Conservation (phyloP, 2,329 filamentous ascomycete species). For the Colletotrichum sansevieriae region DNA sequence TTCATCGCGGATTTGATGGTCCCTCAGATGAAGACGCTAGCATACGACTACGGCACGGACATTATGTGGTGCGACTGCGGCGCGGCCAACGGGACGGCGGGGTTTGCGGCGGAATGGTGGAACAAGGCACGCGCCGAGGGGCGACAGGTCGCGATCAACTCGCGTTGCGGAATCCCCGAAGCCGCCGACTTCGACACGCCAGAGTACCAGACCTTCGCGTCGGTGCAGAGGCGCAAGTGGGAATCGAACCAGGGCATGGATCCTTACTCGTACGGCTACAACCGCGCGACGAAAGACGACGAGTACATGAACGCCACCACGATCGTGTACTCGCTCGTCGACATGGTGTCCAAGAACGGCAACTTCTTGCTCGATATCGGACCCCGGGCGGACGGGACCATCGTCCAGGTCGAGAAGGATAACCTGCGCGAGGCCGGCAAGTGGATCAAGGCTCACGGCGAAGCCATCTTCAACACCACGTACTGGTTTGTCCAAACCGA, state of each 20-base stretch:
- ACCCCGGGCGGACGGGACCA: constrained; percentile 66
- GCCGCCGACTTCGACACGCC: constrained; percentile 70
- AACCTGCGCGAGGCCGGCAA: constrained; percentile 63
- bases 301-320: constrained; percentile 66
- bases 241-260: constrained; percentile 72
- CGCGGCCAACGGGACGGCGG: constrained; percentile 56
- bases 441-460: constrained; percentile 66
- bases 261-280: constrained; percentile 71
- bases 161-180: constrained; percentile 63
- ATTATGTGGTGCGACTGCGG: constrained; percentile 66
- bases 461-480: constrained; percentile 69
- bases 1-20: constrained; percentile 59
- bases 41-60: constrained; percentile 57
- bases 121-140: constrained; percentile 53
- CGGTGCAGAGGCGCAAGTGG: constrained; percentile 63
- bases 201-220: constrained; percentile 63
- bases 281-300: constrained; percentile 62
- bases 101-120: constrained; percentile 58
- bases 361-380: constrained; percentile 70
- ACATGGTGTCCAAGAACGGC: constrained; percentile 67
- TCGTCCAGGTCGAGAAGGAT: constrained; percentile 61
- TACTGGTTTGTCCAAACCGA: constrained; percentile 65
- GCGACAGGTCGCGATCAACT: constrained; percentile 67
- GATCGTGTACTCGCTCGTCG: constrained; percentile 62
- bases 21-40: constrained; percentile 61